Evolutionary conservation across 495 filamentous ascomycete species (phyloP).

Genomic region (Barbatosphaeria neglecta): DNA sequence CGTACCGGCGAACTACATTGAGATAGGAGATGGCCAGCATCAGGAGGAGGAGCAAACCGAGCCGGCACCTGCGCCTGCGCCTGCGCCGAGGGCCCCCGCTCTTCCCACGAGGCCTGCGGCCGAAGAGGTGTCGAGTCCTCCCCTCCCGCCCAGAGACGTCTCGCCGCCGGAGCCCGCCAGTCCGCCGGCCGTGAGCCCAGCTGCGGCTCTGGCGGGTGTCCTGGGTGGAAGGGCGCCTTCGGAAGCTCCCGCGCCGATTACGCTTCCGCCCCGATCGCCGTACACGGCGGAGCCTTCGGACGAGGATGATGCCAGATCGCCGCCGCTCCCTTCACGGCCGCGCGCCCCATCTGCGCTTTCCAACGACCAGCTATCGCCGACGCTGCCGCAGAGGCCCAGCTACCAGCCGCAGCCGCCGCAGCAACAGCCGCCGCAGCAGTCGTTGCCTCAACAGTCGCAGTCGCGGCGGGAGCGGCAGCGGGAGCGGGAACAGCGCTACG

Average conservation of each 20-base stretch:
- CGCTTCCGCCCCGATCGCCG: slow-evolving; percentile 7
- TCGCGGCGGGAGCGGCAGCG: too few species aligned
- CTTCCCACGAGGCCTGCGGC: slow-evolving; percentile 16
- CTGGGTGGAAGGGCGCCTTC: slow-evolving; percentile 41
- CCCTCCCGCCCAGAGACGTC: slow-evolving; percentile 20
- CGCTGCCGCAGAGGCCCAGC: slow-evolving; percentile 4
- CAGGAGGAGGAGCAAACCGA: too few species aligned
- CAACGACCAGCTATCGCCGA: slow-evolving; percentile 36
- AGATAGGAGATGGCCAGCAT: slow-evolving; percentile 33
- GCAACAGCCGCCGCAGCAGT: slow-evolving; percentile 4
- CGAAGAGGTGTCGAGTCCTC: slow-evolving; percentile 15
- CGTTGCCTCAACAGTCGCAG: slow-evolving; percentile 13
- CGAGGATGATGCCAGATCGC: slow-evolving; percentile 21
- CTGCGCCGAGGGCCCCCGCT: slow-evolving; percentile 16
- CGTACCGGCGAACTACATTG: slow-evolving; percentile 95
- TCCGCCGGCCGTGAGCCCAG: slow-evolving; percentile 46
- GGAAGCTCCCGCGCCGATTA: slow-evolving; percentile 9
- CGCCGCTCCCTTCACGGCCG: slow-evolving; percentile 57
- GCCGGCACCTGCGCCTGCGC: slow-evolving; percentile 5
- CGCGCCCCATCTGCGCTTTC: slow-evolving; percentile 47
- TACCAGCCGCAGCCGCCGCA: slow-evolving; percentile 8
- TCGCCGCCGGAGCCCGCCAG: slow-evolving; percentile 14
- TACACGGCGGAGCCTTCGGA: slow-evolving; percentile 11
- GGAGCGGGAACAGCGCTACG: not conserved
- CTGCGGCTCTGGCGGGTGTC: slow-evolving; percentile 60